Evolutionary conservation across 352 stramenopile species (phyloP).

Genomic region (Pythium plurisporium): DNA sequence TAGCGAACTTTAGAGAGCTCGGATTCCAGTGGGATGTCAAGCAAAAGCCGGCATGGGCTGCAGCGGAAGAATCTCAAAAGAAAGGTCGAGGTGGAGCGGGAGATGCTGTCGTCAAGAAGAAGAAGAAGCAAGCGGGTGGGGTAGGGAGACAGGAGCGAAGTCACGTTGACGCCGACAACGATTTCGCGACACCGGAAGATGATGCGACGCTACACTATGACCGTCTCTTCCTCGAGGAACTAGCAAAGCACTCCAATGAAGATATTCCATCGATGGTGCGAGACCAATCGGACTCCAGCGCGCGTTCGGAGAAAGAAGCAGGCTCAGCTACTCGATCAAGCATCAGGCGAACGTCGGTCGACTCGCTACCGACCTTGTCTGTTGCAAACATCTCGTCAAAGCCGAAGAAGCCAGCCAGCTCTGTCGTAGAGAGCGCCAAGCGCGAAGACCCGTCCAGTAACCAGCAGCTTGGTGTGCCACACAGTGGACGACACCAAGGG

Average conservation of each 20-base stretch:
- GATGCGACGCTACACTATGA: slow-evolving; percentile 18
- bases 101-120: not conserved
- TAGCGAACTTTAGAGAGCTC: slow-evolving; percentile 44
- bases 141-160: too few relatives aligned
- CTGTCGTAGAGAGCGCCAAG: not conserved
- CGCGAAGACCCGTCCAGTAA: not conserved
- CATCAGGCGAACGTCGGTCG: not conserved
- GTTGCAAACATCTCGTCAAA: too few relatives aligned
- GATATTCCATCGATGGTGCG: not conserved
- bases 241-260: slow-evolving; percentile 43
- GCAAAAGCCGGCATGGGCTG: slow-evolving; percentile 14
- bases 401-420: not conserved
- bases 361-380: not conserved
- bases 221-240: slow-evolving; percentile 58
- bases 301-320: not conserved
- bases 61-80: not conserved
- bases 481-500: not conserved
- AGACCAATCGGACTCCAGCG: not conserved
- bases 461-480: not conserved
- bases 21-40: slow-evolving; percentile 34
- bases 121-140: too few relatives aligned
- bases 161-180: not conserved
- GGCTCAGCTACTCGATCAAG: not conserved
- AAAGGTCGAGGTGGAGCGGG: not conserved
- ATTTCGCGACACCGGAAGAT: slow-evolving; percentile 5